Conservation (phyloP, 768 basidiomycete genomes). For the Paxillus involutus region DNA sequence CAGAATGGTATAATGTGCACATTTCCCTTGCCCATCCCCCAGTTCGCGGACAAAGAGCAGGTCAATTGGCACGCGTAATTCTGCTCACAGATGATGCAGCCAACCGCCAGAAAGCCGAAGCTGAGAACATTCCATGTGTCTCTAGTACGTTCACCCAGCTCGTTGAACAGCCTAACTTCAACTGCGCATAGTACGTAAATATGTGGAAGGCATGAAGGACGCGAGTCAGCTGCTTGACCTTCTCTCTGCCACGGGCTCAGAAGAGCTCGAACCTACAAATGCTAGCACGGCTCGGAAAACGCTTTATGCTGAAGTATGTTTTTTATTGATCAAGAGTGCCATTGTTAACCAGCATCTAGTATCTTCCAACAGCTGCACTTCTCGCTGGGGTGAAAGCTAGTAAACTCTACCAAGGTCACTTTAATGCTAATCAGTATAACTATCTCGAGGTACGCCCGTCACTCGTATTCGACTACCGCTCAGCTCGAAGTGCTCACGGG, state of each 20-base stretch:
- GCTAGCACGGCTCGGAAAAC: slow-evolving; percentile 53
- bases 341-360: slow-evolving; percentile 44
- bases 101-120: slow-evolving; percentile 75
- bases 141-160: slow-evolving; percentile 49
- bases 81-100: slow-evolving; percentile 89
- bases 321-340: neutral
- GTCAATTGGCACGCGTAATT: slow-evolving; percentile 59
- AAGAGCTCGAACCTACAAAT: slow-evolving; percentile 62
- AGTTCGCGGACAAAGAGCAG: slow-evolving; percentile 47
- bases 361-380: slow-evolving; percentile 70
- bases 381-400: slow-evolving; percentile 84
- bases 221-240: slow-evolving; percentile 75
- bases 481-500: too few relatives aligned
- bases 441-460: slow-evolving; percentile 76
- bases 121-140: slow-evolving; percentile 55
- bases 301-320: slow-evolving; percentile 72
- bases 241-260: slow-evolving; percentile 66
- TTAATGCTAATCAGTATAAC: slow-evolving; percentile 94
- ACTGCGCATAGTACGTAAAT: slow-evolving; percentile 59
- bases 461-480: neutral
- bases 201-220: slow-evolving; percentile 73
- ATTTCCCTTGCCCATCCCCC: slow-evolving; percentile 52
- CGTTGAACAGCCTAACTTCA: neutral
- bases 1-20: slow-evolving; percentile 85
- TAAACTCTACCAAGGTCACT: slow-evolving; percentile 87